Percentiles rank a stretch among this genome's conserved stretches.
Conservation (phyloP, 2,329 filamentous ascomycete genomes). For the Penicillium sclerotigenum region DNA sequence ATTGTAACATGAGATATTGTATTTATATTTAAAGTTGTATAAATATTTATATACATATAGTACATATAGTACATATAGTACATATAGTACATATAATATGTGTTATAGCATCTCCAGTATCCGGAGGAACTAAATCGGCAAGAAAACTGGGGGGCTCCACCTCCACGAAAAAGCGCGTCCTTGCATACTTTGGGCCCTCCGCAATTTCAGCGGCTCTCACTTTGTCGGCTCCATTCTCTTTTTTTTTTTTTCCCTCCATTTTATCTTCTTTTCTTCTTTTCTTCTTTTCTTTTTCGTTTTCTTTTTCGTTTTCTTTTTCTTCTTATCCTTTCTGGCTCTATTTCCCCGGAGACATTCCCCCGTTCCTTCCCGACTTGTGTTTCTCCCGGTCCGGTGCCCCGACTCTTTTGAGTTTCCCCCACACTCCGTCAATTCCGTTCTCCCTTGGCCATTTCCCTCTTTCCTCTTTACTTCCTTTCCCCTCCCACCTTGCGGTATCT, state of each 20-base stretch:
- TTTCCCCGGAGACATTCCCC: slow-evolving; percentile 13
- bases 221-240: slow-evolving; percentile 12
- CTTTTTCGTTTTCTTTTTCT: slow-evolving; percentile 6
- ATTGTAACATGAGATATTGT: not conserved
- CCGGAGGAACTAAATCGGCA: slow-evolving; percentile 8
- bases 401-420: slow-evolving; percentile 32
- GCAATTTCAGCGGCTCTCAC: slow-evolving; percentile 23
- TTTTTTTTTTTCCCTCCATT: slow-evolving; percentile 8
- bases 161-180: slow-evolving; percentile 24
- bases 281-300: not conserved
- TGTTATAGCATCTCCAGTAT: too few relatives aligned
- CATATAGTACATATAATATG: too few relatives aligned
- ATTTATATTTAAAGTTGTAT: not conserved
- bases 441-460: slow-evolving; percentile 8
- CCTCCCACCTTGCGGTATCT: not conserved
- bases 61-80: too few relatives aligned
- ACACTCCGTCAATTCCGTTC: slow-evolving; percentile 35
- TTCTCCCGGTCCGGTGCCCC: slow-evolving; percentile 33
- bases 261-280: slow-evolving; percentile 11
- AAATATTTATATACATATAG: not conserved
- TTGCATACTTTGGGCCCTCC: slow-evolving; percentile 25
- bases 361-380: slow-evolving; percentile 23
- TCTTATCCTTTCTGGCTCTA: slow-evolving; percentile 8
- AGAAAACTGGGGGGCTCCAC: slow-evolving; percentile 20
- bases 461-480: slow-evolving; percentile 1